These are phyloP conservation scores for Pulveroboletus sp. DNA, from an alignment of 768 basidiomycete species.

Conservation along the genomic window DNA sequence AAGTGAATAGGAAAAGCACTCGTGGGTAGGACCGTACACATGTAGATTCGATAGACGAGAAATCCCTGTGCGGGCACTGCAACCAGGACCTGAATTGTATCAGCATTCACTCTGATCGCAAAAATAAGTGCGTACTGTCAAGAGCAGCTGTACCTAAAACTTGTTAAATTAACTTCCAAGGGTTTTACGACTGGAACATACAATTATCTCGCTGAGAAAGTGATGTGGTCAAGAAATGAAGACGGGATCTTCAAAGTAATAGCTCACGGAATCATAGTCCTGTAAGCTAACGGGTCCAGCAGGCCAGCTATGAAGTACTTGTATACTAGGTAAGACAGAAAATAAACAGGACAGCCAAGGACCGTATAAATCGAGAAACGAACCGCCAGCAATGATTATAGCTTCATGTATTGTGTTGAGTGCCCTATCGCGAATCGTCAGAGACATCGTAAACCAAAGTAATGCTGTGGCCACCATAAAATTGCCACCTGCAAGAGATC, in stretches of 20 bases:
- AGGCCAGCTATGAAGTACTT: constrained; percentile 5
- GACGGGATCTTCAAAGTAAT: neutral
- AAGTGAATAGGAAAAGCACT: neutral
- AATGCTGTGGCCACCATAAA: constrained; percentile 1
- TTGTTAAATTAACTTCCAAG: neutral
- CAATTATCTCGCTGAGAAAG: constrained; percentile 4
- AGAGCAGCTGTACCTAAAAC: constrained; percentile 4
- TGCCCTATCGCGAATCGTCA: constrained; percentile 1
- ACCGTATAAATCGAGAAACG: neutral
- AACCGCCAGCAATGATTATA: constrained; percentile 5
- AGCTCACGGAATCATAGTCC: constrained; percentile 1
- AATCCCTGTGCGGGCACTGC: constrained; percentile 7
- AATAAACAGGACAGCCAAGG: neutral
- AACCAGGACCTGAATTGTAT: constrained; percentile 1
- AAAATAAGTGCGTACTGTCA: constrained; percentile 1
- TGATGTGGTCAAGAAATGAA: no score
- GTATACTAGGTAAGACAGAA: neutral
- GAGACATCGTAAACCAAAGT: neutral
- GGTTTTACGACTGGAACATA: neutral
- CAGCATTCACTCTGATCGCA: neutral
- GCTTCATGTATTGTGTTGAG: constrained; percentile 11
- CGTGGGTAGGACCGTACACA: neutral
- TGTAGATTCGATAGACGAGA: constrained; percentile 11
- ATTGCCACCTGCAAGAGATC: constrained; percentile 2
- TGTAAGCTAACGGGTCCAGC: neutral